Conservation (phyloP, 352 stramenopile species). For the Globisporangium perplexum region DNA sequence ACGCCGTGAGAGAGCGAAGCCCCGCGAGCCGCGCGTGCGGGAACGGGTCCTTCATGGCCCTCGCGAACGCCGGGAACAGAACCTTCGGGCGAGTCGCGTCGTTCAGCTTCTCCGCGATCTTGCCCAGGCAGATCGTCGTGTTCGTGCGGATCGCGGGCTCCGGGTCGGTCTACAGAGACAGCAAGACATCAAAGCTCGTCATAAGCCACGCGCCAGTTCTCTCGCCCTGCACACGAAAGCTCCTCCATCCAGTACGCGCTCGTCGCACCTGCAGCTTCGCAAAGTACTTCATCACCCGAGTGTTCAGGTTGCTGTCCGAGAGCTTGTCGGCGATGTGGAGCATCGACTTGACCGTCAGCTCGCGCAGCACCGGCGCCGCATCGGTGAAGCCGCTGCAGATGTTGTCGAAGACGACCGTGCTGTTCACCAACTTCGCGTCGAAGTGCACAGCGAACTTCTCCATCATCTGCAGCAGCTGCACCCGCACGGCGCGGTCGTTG, state of each 20-base stretch:
- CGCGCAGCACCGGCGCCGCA: conserved; percentile 76
- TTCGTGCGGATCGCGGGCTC: conserved; percentile 92
- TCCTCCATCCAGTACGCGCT: not conserved
- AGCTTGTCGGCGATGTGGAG: conserved; percentile 89
- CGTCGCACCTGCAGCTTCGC: conserved; percentile 78
- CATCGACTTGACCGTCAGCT: conserved; percentile 92
- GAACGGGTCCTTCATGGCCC: conserved; percentile 83
- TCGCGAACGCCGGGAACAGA: conserved; percentile 83
- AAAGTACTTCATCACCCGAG: conserved; percentile 91
- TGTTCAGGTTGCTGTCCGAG: conserved; percentile 88
- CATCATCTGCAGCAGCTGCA: conserved; percentile 91
- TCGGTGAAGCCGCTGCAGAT: conserved; percentile 91
- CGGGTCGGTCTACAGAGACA: conserved; percentile 54
- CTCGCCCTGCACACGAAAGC: not conserved
- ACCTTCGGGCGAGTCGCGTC: conserved; percentile 85
- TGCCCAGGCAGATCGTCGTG: conserved; percentile 90
- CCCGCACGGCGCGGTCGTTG: conserved; percentile 87
- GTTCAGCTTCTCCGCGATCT: conserved; percentile 85
- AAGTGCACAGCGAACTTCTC: conserved; percentile 86
- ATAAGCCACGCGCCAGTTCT: not conserved
- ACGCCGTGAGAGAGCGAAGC: conserved; percentile 73
- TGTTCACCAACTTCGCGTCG: conserved; percentile 89
- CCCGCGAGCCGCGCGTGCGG: conserved; percentile 84
- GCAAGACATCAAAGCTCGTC: not conserved
- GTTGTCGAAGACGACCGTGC: conserved; percentile 86